Percentiles rank a stretch among this genome's conserved stretches.
phyloP scores from a whole-genome alignment of 768 basidiomycete genomes.

The Pholiota molesta region DNA sequence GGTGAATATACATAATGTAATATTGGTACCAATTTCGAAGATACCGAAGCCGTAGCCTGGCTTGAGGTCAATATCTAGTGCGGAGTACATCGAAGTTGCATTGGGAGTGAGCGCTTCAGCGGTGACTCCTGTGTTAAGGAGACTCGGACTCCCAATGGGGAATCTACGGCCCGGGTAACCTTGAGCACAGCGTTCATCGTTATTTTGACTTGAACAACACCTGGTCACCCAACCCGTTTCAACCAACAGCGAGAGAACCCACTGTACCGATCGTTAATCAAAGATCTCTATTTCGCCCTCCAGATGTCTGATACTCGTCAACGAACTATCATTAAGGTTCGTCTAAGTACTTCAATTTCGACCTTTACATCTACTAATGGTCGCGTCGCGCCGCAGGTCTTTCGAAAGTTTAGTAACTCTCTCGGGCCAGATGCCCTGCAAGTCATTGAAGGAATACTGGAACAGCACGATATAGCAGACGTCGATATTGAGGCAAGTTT shows the following conservation, averaged over 20 bases:
- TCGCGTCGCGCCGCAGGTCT: conserved; percentile 53
- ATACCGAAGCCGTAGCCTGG: conserved; percentile 78
- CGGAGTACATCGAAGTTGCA: conserved; percentile 54
- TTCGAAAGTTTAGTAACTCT: conserved; percentile 87
- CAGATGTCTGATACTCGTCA: conserved; percentile 50
- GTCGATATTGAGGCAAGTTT: conserved; percentile 74
- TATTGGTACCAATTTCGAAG: conserved; percentile 67
- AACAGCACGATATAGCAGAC: conserved; percentile 69
- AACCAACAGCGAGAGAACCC: background rate
- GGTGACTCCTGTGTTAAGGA: background rate
- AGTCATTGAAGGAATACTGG: conserved; percentile 71
- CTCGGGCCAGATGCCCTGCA: conserved; percentile 78
- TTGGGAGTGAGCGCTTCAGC: background rate
- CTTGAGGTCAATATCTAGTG: conserved; percentile 73
- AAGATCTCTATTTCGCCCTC: background rate
- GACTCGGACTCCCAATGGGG: background rate
- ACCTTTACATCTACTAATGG: background rate
- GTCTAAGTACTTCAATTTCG: background rate
- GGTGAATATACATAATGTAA: no score
- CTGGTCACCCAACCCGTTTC: no score
- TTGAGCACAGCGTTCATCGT: background rate
- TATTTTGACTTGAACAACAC: no score
- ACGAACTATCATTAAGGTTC: conserved; percentile 51
- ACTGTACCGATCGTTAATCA: background rate
- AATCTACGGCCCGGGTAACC: conserved; percentile 1